Evolutionary conservation across 257 asterid genomes (phyloP).

Genomic region (Gentiana dahurica): DNA sequence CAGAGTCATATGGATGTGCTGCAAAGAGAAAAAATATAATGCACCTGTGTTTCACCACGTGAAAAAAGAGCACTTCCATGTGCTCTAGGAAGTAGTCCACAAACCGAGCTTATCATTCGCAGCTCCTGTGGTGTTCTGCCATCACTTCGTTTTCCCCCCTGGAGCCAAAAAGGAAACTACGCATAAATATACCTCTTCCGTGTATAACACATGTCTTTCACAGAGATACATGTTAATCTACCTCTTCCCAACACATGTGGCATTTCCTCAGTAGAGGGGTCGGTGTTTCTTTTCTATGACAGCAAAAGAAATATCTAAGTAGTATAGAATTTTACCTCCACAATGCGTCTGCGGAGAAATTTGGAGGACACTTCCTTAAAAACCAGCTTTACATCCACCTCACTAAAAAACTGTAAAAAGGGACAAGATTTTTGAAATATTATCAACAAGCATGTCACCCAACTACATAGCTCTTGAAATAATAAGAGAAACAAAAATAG

Average conservation of each 20-base stretch:
- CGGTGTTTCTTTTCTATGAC: no score
- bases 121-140: constrained; percentile 75
- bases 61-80: constrained; percentile 99
- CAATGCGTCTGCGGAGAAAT: constrained; percentile 77
- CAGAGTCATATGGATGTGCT: not conserved
- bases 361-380: constrained; percentile 82
- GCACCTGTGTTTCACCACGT: constrained; percentile 98
- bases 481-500: not conserved
- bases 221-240: no score
- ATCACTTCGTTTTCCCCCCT: constrained; percentile 95
- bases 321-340: constrained; percentile 48
- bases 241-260: no score
- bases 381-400: constrained; percentile 94
- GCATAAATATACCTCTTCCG: no score
- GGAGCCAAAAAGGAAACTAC: not conserved
- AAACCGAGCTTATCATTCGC: constrained; percentile 60
- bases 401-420: constrained; percentile 51
- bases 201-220: no score
- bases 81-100: constrained; percentile 95
- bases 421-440: constrained; percentile 6
- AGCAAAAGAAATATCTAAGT: no score
- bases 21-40: not conserved
- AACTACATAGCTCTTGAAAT: not conserved
- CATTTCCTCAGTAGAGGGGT: no score
- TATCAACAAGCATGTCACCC: not conserved